Percentiles rank a stretch among this genome's conserved stretches.
Evolutionary conservation across 305 asterid genomes (phyloP).

Genomic region (Salvia sclarea): DNA sequence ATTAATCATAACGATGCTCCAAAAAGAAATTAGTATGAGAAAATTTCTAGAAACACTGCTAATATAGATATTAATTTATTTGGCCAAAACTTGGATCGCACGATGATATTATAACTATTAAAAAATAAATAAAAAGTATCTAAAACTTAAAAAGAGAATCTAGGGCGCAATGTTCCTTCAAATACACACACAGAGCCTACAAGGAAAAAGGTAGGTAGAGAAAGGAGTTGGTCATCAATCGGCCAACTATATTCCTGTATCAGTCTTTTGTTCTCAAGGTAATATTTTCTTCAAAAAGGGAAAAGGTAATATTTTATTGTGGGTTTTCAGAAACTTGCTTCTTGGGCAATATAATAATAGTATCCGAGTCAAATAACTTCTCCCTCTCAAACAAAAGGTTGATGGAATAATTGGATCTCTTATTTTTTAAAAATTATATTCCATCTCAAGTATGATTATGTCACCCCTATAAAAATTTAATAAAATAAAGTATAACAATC

Average conservation of each 20-base stretch:
- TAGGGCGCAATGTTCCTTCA: constrained; percentile 8
- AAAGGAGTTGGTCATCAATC: constrained; percentile 16
- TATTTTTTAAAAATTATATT: too few relatives aligned
- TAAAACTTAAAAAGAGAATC: neutral
- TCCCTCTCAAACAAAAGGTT: too few relatives aligned
- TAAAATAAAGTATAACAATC: neutral
- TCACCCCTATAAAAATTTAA: neutral
- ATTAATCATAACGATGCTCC: too few relatives aligned
- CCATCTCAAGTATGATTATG: neutral
- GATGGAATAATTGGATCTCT: too few relatives aligned
- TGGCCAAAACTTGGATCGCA: too few relatives aligned
- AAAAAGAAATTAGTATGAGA: neutral
- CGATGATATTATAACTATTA: too few relatives aligned
- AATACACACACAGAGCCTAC: constrained; percentile 17
- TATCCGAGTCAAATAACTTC: neutral
- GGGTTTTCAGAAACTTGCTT: neutral
- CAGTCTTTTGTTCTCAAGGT: constrained; percentile 1
- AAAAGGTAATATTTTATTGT: too few relatives aligned
- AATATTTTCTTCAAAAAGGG: neutral
- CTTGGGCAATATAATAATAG: neutral
- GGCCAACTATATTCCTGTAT: neutral
- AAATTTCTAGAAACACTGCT: neutral
- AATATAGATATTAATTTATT: too few relatives aligned
- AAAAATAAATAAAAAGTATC: neutral
- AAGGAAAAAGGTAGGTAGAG: neutral